phyloP scores from a whole-genome alignment of 2,329 filamentous ascomycete genomes.

The Rhinocladiella mackenziei region DNA sequence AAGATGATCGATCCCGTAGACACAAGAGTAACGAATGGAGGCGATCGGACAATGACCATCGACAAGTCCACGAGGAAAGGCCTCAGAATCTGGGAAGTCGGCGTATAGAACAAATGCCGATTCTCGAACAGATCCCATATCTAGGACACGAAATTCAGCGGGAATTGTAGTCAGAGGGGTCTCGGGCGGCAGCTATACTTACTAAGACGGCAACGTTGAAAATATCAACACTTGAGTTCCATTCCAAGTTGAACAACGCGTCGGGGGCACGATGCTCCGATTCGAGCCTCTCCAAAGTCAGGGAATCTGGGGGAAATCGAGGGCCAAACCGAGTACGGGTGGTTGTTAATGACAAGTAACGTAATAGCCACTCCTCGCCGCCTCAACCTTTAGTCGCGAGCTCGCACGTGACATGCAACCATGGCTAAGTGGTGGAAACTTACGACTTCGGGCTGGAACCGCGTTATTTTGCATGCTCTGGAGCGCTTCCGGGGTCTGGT shows the following conservation, averaged over 20 bases:
- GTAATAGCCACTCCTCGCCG: too few relatives aligned
- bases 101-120: neutral
- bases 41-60: too few relatives aligned
- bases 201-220: constrained; percentile 5
- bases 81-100: neutral
- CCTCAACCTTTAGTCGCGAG: too few relatives aligned
- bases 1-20: neutral
- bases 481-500: constrained; percentile 2
- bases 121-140: neutral
- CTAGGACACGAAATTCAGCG: neutral
- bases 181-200: neutral
- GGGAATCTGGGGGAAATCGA: constrained; percentile 20
- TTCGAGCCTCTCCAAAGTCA: constrained; percentile 32
- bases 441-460: neutral
- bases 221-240: neutral
- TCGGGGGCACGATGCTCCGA: constrained; percentile 34
- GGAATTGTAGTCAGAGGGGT: neutral
- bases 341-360: too few relatives aligned
- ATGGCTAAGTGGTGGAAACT: neutral
- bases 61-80: neutral
- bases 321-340: too few relatives aligned
- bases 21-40: neutral
- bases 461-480: neutral
- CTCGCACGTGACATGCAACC: too few relatives aligned
- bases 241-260: constrained; percentile 21